Evolutionary conservation across 2,329 filamentous ascomycete genomes (phyloP).

Genomic region (Penicillium sp.): DNA sequence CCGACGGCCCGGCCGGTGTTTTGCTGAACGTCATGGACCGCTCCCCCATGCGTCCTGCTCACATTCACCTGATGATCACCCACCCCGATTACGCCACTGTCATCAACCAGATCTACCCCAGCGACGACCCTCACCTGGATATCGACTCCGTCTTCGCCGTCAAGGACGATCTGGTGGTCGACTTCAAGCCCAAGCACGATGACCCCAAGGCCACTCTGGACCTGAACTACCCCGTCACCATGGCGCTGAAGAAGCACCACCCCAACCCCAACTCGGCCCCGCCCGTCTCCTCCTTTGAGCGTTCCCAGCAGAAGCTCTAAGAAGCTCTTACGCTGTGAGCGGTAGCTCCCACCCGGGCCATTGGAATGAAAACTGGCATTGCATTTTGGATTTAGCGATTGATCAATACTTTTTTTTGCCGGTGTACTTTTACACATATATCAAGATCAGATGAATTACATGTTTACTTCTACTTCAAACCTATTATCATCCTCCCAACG

Average conservation of each 20-base stretch:
- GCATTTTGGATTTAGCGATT: constrained; percentile 24
- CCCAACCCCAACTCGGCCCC: constrained; percentile 45
- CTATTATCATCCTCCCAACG: not conserved
- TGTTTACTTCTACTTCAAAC: not conserved
- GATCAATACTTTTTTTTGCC: not conserved
- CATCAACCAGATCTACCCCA: constrained; percentile 63
- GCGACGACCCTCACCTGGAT: constrained; percentile 60
- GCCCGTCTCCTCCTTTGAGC: constrained; percentile 44
- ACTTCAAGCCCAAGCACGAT: constrained; percentile 58
- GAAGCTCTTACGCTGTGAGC: constrained; percentile 13
- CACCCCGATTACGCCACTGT: constrained; percentile 61
- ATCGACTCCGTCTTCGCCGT: constrained; percentile 66
- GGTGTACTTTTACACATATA: not conserved
- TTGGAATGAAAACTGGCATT: constrained; percentile 9
- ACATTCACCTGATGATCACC: constrained; percentile 63
- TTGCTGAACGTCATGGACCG: constrained; percentile 60
- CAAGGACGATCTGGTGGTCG: constrained; percentile 63
- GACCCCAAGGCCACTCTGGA: constrained; percentile 61
- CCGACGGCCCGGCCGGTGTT: constrained; percentile 62
- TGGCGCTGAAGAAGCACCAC: constrained; percentile 53
- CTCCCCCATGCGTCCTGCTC: constrained; percentile 64
- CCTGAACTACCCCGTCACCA: constrained; percentile 64
- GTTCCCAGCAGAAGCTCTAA: constrained; percentile 21
- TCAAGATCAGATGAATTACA: not conserved
- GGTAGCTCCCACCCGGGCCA: too few relatives aligned